A percentile compares a stretch with the other conserved stretches of the same genome.
phyloP scores from a whole-genome alignment of 768 basidiomycete species.

The Hirschioporus abietinus region DNA sequence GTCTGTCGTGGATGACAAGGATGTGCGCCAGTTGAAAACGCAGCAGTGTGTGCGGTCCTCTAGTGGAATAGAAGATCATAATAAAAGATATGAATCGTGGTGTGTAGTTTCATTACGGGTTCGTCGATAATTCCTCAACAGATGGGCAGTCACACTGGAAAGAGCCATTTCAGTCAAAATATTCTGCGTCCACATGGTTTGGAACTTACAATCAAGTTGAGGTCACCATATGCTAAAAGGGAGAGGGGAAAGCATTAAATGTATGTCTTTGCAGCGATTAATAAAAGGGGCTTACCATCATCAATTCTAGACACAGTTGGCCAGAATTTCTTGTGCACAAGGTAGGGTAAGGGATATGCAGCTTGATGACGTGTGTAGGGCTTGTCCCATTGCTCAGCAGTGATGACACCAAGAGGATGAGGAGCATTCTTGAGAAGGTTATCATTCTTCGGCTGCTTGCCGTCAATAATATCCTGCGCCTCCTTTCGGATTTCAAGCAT shows the following conservation, averaged over 20 bases:
- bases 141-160: constrained; percentile 78
- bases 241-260: constrained; percentile 11
- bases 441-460: constrained; percentile 85
- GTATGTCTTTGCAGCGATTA: not conserved
- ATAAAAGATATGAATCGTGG: not conserved
- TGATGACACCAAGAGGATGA: constrained; percentile 73
- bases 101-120: not conserved
- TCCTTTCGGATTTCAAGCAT: constrained; percentile 96
- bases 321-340: constrained; percentile 94
- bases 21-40: not conserved
- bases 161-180: constrained; percentile 2
- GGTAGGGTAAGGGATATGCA: constrained; percentile 82
- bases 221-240: constrained; percentile 78
- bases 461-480: constrained; percentile 79
- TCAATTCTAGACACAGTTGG: constrained; percentile 89
- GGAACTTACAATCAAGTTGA: constrained; percentile 76
- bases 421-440: constrained; percentile 94
- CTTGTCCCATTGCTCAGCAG: constrained; percentile 84
- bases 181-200: constrained; percentile 10
- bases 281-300: constrained; percentile 58
- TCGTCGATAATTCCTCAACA: constrained; percentile 58
- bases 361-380: constrained; percentile 89
- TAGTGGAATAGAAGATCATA: constrained; percentile 46
- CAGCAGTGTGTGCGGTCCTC: constrained; percentile 20
- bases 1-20: not conserved